Base-by-base conservation (phyloP, 2,329 filamentous ascomycete genomes). In the Magnaporthiopsis rhizophila region DNA sequence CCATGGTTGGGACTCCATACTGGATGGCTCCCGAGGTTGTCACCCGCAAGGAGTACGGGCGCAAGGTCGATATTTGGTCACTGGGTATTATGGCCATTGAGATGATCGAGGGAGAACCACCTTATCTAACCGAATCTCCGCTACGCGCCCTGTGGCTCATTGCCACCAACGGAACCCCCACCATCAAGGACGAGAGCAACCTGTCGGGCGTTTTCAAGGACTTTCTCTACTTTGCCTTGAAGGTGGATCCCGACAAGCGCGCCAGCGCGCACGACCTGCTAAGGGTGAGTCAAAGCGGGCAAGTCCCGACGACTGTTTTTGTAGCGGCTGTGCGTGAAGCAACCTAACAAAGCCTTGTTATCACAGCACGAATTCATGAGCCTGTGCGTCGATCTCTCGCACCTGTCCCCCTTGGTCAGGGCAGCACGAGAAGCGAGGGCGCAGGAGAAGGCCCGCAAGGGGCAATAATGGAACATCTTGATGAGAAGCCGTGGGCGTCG, bases 1-100 rank as follows among this genome's bases (percentile, higher is more conserved):
- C 95, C 18, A 99, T 98, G 95, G 95, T 99, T 59, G 95, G 95
- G 64, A 98, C 95, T 9, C 95, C 95, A 2, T 99, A 99, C 77
- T 99, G 95, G 95, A 99, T 99, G 95, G 95, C 95, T 1, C 95
- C 95, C 3, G 95, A 99, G 77, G 94, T 99, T 28, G 95, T 99
- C 34, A 98, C 92, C 8, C 84, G 93, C 58, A 98, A 98, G 76
- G 95, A 98, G 78, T 99, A 99, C 77, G 95, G 95, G 69, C 89
- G 94, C 67, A 99, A 98, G 77, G 94, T 99, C 64, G 95, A 99
- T 73, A 97, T 99, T 70, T 99, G 95, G 95, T 96, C 91, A 65
- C 81, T 99, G 59, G 95, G 95, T 65, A 99, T 99, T 78, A 98
- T 99, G 95, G 92, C 95, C 9, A 98, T 99, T 72, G 95, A 99